phyloP scores from a whole-genome alignment of 2,329 filamentous ascomycete species.

The Parasarocladium wereldwijsianum region DNA sequence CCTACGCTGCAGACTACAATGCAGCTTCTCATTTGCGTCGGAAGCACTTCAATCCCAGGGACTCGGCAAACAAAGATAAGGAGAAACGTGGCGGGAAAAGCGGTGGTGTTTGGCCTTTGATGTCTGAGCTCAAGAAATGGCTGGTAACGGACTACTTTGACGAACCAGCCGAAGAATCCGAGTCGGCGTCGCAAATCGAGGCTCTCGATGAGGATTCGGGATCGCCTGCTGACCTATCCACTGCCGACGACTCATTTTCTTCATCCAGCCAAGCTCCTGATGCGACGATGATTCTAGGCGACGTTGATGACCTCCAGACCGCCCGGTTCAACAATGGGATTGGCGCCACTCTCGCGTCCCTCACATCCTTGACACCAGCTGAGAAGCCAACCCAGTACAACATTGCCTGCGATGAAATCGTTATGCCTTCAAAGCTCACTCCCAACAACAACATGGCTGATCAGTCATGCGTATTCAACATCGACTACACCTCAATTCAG shows the following conservation, averaged over 20 bases:
- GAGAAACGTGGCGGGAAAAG: constrained; percentile 40
- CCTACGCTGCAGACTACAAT: constrained; percentile 88
- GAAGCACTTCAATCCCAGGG: constrained; percentile 66
- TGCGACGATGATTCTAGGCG: not conserved
- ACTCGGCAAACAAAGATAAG: constrained; percentile 24
- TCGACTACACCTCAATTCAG: too few relatives aligned
- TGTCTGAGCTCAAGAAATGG: constrained; percentile 44
- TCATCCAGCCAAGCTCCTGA: not conserved
- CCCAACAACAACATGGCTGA: too few relatives aligned
- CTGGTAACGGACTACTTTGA: constrained; percentile 35
- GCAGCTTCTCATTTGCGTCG: constrained; percentile 80
- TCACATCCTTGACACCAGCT: too few relatives aligned
- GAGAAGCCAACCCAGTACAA: too few relatives aligned
- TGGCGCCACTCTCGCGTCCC: too few relatives aligned
- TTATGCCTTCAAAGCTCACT: too few relatives aligned
- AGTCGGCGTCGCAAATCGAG: too few relatives aligned
- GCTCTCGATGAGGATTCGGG: not conserved
- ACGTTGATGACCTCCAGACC: not conserved
- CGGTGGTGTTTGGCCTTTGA: constrained; percentile 38
- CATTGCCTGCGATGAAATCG: too few relatives aligned
- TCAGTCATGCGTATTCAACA: too few relatives aligned
- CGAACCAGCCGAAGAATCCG: constrained; percentile 17
- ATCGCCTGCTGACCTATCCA: not conserved
- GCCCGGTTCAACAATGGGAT: too few relatives aligned
- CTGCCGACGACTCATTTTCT: not conserved